Conservation (phyloP, 208 protist species). For the Crithidia brevicula region DNA sequence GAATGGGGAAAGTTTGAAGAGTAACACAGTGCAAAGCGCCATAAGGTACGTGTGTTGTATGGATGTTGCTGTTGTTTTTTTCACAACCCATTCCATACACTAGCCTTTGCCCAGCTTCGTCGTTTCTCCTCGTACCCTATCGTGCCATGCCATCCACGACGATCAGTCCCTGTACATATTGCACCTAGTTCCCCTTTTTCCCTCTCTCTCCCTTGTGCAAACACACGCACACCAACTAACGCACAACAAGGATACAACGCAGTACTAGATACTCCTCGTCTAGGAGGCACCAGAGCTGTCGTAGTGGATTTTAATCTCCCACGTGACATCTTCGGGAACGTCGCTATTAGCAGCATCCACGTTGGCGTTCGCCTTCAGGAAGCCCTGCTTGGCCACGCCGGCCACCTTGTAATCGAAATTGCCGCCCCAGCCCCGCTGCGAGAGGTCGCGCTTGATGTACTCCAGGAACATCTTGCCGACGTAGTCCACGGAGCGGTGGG, state of each 20-base stretch:
- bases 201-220: too few species aligned
- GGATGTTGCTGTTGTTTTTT: too few species aligned
- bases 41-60: too few species aligned
- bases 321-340: slow-evolving; percentile 43
- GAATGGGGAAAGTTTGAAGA: too few species aligned
- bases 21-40: too few species aligned
- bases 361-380: slow-evolving; percentile 68
- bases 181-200: too few species aligned
- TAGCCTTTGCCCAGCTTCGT: too few species aligned
- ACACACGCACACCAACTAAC: too few species aligned
- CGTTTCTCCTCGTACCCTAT: too few species aligned
- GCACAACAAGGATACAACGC: not conserved
- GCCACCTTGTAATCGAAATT: slow-evolving; percentile 88
- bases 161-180: too few species aligned
- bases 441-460: slow-evolving; percentile 77
- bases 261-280: not conserved
- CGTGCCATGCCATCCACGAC: too few species aligned
- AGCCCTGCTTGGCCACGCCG: slow-evolving; percentile 72
- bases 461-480: slow-evolving; percentile 88
- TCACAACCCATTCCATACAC: too few species aligned
- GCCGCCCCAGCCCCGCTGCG: slow-evolving; percentile 70
- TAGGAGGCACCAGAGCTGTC: slow-evolving; percentile 37
- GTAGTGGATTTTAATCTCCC: slow-evolving; percentile 87
- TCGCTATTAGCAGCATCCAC: slow-evolving; percentile 56
- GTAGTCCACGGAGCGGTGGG: slow-evolving; percentile 78